These are phyloP conservation scores for Drechslera avenae DNA, from an alignment of 2,329 filamentous ascomycete species.

Conservation along the genomic window DNA sequence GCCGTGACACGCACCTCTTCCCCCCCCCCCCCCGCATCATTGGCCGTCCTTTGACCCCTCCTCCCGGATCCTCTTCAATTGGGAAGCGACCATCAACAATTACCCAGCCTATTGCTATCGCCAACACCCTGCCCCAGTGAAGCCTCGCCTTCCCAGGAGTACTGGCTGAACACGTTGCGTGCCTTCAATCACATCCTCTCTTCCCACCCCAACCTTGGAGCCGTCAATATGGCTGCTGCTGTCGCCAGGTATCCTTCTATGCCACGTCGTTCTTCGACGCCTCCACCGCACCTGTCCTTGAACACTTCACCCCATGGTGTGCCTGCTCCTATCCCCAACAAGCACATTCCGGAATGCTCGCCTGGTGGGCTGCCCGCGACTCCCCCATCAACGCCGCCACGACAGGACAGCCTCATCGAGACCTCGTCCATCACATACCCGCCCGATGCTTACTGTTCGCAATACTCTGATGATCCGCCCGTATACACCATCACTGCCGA, in stretches of 20 bases:
- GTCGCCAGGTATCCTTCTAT: constrained; percentile 49
- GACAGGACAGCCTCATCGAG: constrained; percentile 61
- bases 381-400: constrained; percentile 63
- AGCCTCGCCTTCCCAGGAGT: constrained; percentile 12
- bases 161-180: constrained; percentile 29
- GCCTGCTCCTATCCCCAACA: constrained; percentile 75
- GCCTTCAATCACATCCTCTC: constrained; percentile 34
- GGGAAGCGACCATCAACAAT: constrained; percentile 17
- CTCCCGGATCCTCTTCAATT: constrained; percentile 16
- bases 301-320: constrained; percentile 62
- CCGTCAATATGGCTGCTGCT: constrained; percentile 50
- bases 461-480: constrained; percentile 57
- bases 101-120: constrained; percentile 11
- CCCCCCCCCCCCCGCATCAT: constrained; percentile 22
- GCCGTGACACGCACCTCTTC: constrained; percentile 18
- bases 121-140: constrained; percentile 6
- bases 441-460: constrained; percentile 66
- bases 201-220: constrained; percentile 12
- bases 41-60: constrained; percentile 7
- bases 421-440: constrained; percentile 76
- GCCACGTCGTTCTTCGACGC: constrained; percentile 47
- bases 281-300: constrained; percentile 62
- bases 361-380: constrained; percentile 68
- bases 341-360: constrained; percentile 88
- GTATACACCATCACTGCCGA: constrained; percentile 75